phyloP scores from a whole-genome alignment of 306 rosid genomes.

The Vigna mungo region DNA sequence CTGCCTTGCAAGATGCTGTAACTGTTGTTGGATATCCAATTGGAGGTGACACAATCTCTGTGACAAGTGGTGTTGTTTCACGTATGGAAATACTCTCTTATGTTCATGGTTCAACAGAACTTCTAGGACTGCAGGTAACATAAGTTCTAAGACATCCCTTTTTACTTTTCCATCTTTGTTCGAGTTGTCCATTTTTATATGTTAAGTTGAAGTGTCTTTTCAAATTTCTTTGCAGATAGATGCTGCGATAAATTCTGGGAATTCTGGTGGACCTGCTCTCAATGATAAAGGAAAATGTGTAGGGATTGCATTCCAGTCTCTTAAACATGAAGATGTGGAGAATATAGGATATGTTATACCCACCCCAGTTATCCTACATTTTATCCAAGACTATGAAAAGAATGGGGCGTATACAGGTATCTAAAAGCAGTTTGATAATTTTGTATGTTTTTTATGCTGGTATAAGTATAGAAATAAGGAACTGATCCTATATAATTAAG shows the following conservation, averaged over 20 bases:
- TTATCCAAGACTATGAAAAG: conserved; percentile 88
- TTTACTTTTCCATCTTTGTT: conserved; percentile 18
- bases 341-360: conserved; percentile 98
- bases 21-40: conserved; percentile 98
- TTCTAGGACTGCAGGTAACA: conserved; percentile 91
- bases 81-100: conserved; percentile 93
- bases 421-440: conserved; percentile 12
- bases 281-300: conserved; percentile 94
- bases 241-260: conserved; percentile 96
- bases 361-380: conserved; percentile 93
- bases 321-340: conserved; percentile 92
- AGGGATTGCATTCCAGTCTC: conserved; percentile 98
- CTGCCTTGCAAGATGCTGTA: conserved; percentile 91
- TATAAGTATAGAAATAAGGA: no score
- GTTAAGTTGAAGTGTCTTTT: conserved; percentile 12
- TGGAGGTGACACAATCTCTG: conserved; percentile 98
- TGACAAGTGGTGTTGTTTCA: conserved; percentile 96
- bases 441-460: background rate
- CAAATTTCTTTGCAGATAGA: conserved; percentile 72
- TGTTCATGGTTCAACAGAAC: conserved; percentile 96
- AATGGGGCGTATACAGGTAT: conserved; percentile 70
- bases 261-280: conserved; percentile 99
- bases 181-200: background rate
- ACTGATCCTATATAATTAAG: no score
- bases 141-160: background rate